Percentiles rank a stretch among this genome's conserved stretches.
phyloP scores from a whole-genome alignment of 441 rosid species.

The Mallotus repandus region DNA sequence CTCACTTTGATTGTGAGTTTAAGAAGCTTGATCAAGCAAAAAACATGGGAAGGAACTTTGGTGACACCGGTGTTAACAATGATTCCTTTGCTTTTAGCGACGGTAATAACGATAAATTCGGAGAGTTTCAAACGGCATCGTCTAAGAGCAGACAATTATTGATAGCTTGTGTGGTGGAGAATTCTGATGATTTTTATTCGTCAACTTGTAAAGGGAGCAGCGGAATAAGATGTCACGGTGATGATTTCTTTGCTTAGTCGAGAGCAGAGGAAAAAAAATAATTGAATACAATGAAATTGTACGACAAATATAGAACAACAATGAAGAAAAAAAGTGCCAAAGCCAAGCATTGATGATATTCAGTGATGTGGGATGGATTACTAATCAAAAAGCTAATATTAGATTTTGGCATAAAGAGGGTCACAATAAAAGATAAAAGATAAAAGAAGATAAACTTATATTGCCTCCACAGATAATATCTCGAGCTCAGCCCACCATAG shows the following conservation, averaged over 20 bases:
- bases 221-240: no score
- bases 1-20: no score
- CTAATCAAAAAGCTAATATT: slow-evolving; percentile 17
- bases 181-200: slow-evolving; percentile 73
- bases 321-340: neutral
- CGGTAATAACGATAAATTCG: slow-evolving; percentile 91
- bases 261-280: no score
- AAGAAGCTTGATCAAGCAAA: no score
- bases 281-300: slow-evolving; percentile 1
- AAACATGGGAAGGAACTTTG: slow-evolving; percentile 46
- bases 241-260: no score
- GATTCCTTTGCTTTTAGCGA: slow-evolving; percentile 83
- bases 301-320: slow-evolving; percentile 7
- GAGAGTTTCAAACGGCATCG: slow-evolving; percentile 65
- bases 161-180: slow-evolving; percentile 64
- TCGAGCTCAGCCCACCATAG: slow-evolving; percentile 98
- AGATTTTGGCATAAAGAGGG: slow-evolving; percentile 21
- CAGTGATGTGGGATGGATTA: neutral
- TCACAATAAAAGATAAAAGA: neutral
- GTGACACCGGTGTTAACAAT: slow-evolving; percentile 41
- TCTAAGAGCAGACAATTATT: slow-evolving; percentile 60
- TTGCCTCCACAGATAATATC: slow-evolving; percentile 77
- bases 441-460: slow-evolving; percentile 37
- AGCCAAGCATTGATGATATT: neutral
- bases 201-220: no score